Evolutionary conservation across 1,139 yeast genomes (phyloP), one percentile per base, ranked within the genome.

Genomic region (Blastobotrys petasosporus): DNA sequence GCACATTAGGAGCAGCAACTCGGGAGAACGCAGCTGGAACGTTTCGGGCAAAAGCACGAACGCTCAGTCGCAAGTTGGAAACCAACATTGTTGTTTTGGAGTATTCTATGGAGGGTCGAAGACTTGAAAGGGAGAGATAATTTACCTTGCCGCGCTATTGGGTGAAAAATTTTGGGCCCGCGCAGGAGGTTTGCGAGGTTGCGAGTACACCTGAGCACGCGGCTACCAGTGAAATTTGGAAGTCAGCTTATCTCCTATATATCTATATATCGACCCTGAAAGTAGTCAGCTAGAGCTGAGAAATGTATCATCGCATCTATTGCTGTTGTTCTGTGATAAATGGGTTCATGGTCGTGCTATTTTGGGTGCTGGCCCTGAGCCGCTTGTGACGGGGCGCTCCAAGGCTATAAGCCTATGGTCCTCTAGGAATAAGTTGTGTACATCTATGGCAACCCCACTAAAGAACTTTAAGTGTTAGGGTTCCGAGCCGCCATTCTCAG

Each of bases 1-100:
- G 51, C 28, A 31, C 43, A 37, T 16, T 38, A 36, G 33, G 68
- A 28, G 33, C 33, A 16, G 36, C 36, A 33, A 15, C 16, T 13
- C 30, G 15, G 40, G 12, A 37, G 44, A 37, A 12, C 4, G 47
- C 39, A 29, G 40, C 36, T 12, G 48, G 39, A 32, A 32, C 41
- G 29, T 37, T 28, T 29, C 42, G 32, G 30, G 39, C 37, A 13
- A 32, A 28, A 29, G 46, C 35, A 28, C 46, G 42, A 31, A 43
- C 35, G 39, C 38, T 30, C 39, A 43, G 23, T 31, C 35, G 33
- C 32, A 39, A 32, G 15, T 32, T 32, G 42, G 42, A 31, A 25
- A 25, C 36, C 36, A 33, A 32, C 39, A 32, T 37, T 10, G 17
- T 42, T 33, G n/a, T n/a, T 34, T n/a, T 25, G 17, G 28, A 25